Base-by-base conservation (phyloP, 257 asterid species). In the Echites panduratus region DNA sequence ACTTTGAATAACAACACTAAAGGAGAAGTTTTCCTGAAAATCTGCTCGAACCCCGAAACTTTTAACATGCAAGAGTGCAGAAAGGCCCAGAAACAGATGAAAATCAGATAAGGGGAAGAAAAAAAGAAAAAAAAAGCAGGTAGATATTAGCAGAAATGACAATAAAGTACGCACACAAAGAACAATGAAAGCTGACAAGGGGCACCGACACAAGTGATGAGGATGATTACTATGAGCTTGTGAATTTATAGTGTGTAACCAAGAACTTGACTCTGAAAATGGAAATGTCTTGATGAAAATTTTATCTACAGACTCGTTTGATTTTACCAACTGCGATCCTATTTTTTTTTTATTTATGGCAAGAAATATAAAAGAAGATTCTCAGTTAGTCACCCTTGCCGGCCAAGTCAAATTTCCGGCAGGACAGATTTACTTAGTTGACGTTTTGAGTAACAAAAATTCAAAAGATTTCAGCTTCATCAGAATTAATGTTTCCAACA, bases 81-180 rank as follows among this genome's bases (percentile, higher is more conserved):
- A 50, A 68, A 45, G 16, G 2, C 4, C 4, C 27, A 41, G 22
- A 22, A 59, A 75, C 24, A n/a, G 10, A 44, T 22, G 47, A 66
- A 56, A 29, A 9, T 53, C 26, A 27, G 58, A 48, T 26, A 64
- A 67, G 0, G 8, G 7, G n/a, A n/a, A 67, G 3, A 52, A 52
- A 43, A 6, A 1, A 43, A 43, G 8, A 43, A 43, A 69, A 56
- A 10, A 58, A 70, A 70, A 48, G 50, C 71, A 48, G 61, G n/a
- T 38, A 32, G n/a, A 19, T 0, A 20, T 9, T 19, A 29, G 69
- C 41, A 56, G 53, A 53, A 16, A 76, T 19, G 70, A 66, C 40
- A 2, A 11, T 5, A 71, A 52, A 43, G 20, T 50, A 66, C 63
- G 44, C 76, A 77, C 80, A 22, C 53, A 69, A 32, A 44, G 35